Evolutionary conservation across 495 filamentous ascomycete species (phyloP).

Genomic region (Xylaria castorea): DNA sequence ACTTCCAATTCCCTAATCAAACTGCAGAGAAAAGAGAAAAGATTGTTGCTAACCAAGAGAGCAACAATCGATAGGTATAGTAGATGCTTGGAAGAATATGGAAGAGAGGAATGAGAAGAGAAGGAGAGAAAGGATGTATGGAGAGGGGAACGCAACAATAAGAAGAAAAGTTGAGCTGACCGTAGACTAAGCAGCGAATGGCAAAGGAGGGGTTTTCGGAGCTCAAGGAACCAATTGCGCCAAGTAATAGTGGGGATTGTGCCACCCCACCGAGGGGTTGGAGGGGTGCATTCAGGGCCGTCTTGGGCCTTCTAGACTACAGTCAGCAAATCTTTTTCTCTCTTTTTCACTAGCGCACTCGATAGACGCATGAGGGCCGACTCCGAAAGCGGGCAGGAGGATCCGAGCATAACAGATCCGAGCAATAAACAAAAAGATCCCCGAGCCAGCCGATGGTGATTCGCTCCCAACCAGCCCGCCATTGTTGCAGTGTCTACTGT

Average conservation of each 20-base stretch:
- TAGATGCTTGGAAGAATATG: background rate
- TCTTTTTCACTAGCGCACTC: conserved; percentile 24
- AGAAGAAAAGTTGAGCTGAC: conserved; percentile 21
- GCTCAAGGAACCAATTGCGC: conserved; percentile 33
- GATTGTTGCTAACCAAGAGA: conserved; percentile 31
- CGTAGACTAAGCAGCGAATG: conserved; percentile 23
- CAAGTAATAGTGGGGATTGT: conserved; percentile 20
- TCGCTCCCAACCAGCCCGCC: background rate
- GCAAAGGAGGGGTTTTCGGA: conserved; percentile 37
- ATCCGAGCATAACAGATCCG: background rate
- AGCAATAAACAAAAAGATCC: background rate
- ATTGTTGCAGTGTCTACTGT: background rate
- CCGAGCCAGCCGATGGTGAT: conserved; percentile 16
- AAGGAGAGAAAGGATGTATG: conserved; percentile 24
- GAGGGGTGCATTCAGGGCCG: background rate
- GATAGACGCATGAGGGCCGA: conserved; percentile 26
- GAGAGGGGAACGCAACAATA: conserved; percentile 29
- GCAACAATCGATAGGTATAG: conserved; percentile 29
- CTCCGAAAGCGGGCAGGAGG: conserved; percentile 44
- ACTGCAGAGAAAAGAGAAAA: conserved; percentile 24
- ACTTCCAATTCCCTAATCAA: conserved; percentile 35
- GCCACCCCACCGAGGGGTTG: conserved; percentile 19
- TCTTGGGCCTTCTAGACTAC: background rate
- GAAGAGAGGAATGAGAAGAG: conserved; percentile 15
- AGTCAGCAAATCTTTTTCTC: conserved; percentile 28